Evolutionary conservation across 306 rosid genomes (phyloP).

Genomic region (Cicer arietinum): DNA sequence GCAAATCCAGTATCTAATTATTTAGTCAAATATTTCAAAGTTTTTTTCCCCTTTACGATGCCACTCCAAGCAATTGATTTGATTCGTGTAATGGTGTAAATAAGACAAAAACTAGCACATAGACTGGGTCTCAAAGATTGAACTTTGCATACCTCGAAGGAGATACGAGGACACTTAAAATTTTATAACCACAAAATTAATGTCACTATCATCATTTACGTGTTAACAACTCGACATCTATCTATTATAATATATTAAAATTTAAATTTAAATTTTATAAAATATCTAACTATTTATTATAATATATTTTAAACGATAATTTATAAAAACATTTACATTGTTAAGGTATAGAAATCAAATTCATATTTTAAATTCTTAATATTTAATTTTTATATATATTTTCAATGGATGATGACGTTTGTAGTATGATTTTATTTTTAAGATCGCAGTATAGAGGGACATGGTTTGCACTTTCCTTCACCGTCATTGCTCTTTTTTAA

Average conservation of each 20-base stretch:
- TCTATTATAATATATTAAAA: no score
- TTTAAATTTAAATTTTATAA: no score
- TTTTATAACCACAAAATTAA: background rate
- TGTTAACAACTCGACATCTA: background rate
- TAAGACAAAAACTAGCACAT: conserved; percentile 35
- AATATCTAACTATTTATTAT: no score
- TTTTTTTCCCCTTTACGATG: background rate
- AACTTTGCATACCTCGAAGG: conserved; percentile 19
- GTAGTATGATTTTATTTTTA: conserved; percentile 1
- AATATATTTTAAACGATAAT: no score
- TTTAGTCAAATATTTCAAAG: conserved; percentile 3
- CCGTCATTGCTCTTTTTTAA: conserved; percentile 1
- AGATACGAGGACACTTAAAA: conserved; percentile 34
- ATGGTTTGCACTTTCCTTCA: conserved; percentile 41
- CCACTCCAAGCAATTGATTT: conserved; percentile 19
- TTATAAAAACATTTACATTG: no score
- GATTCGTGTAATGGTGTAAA: conserved; percentile 39
- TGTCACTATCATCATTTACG: conserved; percentile 34
- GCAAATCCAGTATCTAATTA: background rate
- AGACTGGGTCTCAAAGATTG: conserved; percentile 1
- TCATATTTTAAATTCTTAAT: no score
- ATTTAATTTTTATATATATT: background rate
- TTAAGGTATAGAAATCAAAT: no score
- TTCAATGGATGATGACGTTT: conserved; percentile 30
- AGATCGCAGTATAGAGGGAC: conserved; percentile 1